phyloP scores from a whole-genome alignment of 768 basidiomycete genomes.

The Hypholoma fasciculare region DNA sequence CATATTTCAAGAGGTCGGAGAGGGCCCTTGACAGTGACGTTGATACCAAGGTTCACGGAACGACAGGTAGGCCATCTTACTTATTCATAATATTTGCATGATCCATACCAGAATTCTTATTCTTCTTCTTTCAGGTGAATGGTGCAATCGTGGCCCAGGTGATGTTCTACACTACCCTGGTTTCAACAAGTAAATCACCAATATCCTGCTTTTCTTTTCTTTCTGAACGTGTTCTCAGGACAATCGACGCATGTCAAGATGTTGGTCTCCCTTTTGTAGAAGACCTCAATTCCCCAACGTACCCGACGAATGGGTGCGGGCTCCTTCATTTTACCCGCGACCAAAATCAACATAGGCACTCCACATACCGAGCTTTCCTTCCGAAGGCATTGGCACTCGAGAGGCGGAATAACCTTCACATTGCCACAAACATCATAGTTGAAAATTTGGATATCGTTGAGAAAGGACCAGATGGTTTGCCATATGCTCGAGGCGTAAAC shows the following conservation, averaged over 20 bases:
- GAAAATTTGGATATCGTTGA: conserved; percentile 3
- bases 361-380: conserved; percentile 11
- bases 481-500: neutral
- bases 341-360: conserved; percentile 6
- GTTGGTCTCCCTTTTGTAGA: conserved; percentile 6
- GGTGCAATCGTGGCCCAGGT: conserved; percentile 9
- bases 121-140: conserved; percentile 4
- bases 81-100: neutral
- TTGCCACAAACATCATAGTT: conserved; percentile 7
- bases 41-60: conserved; percentile 7
- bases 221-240: neutral
- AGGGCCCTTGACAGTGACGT: conserved; percentile 5
- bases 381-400: conserved; percentile 2
- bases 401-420: conserved; percentile 8
- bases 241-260: conserved; percentile 3
- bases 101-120: neutral
- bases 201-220: neutral
- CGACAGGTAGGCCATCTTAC: neutral
- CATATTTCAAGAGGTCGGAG: conserved; percentile 6
- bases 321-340: conserved; percentile 10
- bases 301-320: conserved; percentile 6
- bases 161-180: conserved; percentile 3
- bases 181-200: conserved; percentile 2
- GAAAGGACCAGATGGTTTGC: neutral
- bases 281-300: conserved; percentile 10